These are phyloP conservation scores for Imleria badia DNA, from an alignment of 768 basidiomycete genomes.

Conservation along the genomic window DNA sequence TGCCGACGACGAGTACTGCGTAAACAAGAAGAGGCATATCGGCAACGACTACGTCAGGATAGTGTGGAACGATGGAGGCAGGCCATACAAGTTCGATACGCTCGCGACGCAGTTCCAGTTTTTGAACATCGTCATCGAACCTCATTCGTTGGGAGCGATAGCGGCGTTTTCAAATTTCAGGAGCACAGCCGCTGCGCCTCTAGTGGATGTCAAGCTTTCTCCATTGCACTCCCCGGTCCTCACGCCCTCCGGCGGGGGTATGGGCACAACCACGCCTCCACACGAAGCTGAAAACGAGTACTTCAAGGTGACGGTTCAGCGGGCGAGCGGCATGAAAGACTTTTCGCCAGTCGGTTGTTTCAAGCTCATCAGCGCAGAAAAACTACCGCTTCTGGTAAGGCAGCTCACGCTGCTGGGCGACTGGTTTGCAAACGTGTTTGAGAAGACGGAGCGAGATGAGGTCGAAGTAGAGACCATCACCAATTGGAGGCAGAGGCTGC, in stretches of 20 bases:
- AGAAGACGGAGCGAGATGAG: slow-evolving; percentile 70
- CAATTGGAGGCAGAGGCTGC: slow-evolving; percentile 82
- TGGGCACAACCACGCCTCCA: slow-evolving; percentile 1
- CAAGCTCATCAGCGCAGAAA: slow-evolving; percentile 90
- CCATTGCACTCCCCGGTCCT: slow-evolving; percentile 21
- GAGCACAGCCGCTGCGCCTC: background rate
- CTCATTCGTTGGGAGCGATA: slow-evolving; percentile 81
- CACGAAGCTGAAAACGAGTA: slow-evolving; percentile 86
- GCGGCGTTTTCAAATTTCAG: slow-evolving; percentile 77
- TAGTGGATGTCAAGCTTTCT: slow-evolving; percentile 17
- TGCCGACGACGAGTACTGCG: slow-evolving; percentile 63
- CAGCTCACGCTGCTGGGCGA: slow-evolving; percentile 86
- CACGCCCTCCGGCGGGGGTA: slow-evolving; percentile 9
- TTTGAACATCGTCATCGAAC: slow-evolving; percentile 95
- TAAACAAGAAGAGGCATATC: slow-evolving; percentile 91
- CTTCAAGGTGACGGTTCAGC: slow-evolving; percentile 92
- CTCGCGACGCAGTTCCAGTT: slow-evolving; percentile 93
- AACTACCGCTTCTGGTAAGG: slow-evolving; percentile 82
- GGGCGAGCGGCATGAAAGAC: slow-evolving; percentile 87
- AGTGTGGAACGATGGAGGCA: slow-evolving; percentile 97
- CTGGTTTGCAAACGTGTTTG: slow-evolving; percentile 86
- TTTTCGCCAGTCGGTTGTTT: slow-evolving; percentile 91
- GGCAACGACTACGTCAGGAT: slow-evolving; percentile 97
- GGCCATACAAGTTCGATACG: slow-evolving; percentile 87
- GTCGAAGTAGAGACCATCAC: slow-evolving; percentile 75